Conservation (phyloP, 2,329 filamentous ascomycete genomes). For the Plenodomus lindquistii region DNA sequence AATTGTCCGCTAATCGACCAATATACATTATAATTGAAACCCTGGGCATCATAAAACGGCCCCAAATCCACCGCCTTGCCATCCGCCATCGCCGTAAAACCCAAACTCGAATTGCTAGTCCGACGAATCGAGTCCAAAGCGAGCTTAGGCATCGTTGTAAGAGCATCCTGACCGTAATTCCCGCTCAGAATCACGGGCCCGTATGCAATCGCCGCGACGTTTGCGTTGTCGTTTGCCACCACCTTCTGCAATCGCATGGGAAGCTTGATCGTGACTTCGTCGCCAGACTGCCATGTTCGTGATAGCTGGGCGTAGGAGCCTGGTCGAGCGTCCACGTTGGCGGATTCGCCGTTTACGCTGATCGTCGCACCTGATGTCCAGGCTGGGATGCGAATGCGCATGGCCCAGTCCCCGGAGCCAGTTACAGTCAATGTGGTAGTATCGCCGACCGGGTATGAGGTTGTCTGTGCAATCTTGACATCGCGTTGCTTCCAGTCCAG, state of each 20-base stretch:
- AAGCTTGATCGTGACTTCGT: conserved; percentile 50
- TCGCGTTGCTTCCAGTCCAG: conserved; percentile 50
- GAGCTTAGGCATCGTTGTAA: conserved; percentile 18
- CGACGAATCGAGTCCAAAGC: conserved; percentile 17
- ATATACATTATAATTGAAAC: conserved; percentile 31
- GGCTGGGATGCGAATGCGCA: conserved; percentile 53
- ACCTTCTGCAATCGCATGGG: conserved; percentile 52
- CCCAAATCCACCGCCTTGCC: conserved; percentile 20
- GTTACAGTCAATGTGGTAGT: conserved; percentile 46
- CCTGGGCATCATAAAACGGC: conserved; percentile 32
- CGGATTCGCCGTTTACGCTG: conserved; percentile 47
- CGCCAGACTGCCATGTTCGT: conserved; percentile 50
- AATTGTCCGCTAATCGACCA: conserved; percentile 18
- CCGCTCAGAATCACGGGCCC: conserved; percentile 53
- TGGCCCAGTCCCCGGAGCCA: conserved; percentile 39
- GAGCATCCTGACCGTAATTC: conserved; percentile 46
- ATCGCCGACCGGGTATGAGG: conserved; percentile 49
- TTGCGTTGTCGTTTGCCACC: conserved; percentile 53
- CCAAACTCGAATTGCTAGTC: conserved; percentile 9
- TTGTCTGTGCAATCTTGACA: conserved; percentile 51
- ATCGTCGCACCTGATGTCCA: conserved; percentile 51
- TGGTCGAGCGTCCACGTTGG: conserved; percentile 27
- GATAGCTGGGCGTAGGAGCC: conserved; percentile 50
- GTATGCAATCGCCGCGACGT: conserved; percentile 52
- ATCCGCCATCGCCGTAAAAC: conserved; percentile 21